Percentiles rank a stretch among this genome's conserved stretches.
phyloP scores from a whole-genome alignment of 352 stramenopile genomes.

The Globisporangium parvum region DNA sequence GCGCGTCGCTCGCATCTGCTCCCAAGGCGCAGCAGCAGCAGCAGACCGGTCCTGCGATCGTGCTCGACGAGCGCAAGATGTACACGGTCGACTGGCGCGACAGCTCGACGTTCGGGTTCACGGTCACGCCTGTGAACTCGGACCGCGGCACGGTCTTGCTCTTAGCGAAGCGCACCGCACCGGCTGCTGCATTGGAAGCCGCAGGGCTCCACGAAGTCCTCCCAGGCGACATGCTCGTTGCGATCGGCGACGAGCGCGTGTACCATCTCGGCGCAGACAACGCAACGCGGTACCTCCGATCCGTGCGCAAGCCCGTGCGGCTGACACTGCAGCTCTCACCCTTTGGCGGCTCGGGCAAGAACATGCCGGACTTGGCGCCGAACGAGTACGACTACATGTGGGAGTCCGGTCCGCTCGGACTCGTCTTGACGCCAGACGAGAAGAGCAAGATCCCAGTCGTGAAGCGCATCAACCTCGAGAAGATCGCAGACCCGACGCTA shows the following conservation, averaged over 20 bases:
- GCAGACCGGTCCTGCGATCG: conserved; percentile 23
- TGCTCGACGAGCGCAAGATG: conserved; percentile 70
- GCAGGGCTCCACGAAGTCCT: conserved; percentile 64
- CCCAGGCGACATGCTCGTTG: conserved; percentile 66
- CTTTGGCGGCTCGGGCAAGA: conserved; percentile 39
- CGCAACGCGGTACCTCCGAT: conserved; percentile 59
- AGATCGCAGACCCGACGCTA: conserved; percentile 37
- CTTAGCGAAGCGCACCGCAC: conserved; percentile 44
- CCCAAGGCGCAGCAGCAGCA: conserved; percentile 25
- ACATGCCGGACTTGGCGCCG: conserved; percentile 44
- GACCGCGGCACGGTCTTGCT: conserved; percentile 60
- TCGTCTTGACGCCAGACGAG: conserved; percentile 63
- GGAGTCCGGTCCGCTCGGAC: conserved; percentile 59
- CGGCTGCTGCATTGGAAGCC: conserved; percentile 20
- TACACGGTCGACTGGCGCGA: conserved; percentile 70
- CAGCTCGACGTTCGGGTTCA: conserved; percentile 59
- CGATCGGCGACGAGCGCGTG: conserved; percentile 72
- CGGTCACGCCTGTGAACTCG: conserved; percentile 60
- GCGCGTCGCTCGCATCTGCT: conserved; percentile 9
- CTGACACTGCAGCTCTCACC: conserved; percentile 65
- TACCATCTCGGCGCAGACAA: conserved; percentile 62
- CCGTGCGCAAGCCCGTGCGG: conserved; percentile 58
- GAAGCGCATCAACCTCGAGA: conserved; percentile 60
- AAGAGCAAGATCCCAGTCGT: conserved; percentile 71
- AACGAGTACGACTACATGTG: conserved; percentile 83